Conservation (phyloP, 2,329 filamentous ascomycete genomes). For the Amesomyces nigricolor region DNA sequence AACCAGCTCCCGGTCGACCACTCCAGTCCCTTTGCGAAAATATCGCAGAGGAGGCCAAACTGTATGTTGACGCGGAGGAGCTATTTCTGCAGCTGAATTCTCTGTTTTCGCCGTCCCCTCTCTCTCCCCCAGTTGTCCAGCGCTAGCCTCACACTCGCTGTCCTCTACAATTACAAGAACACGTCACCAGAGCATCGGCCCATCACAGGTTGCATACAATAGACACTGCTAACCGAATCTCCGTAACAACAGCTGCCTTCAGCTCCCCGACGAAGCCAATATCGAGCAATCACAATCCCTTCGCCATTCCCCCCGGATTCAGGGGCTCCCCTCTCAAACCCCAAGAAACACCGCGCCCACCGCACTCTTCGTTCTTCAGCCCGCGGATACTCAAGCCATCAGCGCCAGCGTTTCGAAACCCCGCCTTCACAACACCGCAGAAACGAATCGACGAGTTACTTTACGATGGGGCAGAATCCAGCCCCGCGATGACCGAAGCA, state of each 20-base stretch:
- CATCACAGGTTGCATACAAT: neutral
- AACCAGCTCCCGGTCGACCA: constrained; percentile 52
- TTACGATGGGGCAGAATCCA: constrained; percentile 55
- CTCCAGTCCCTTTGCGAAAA: constrained; percentile 56
- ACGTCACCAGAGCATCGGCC: neutral
- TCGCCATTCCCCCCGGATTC: constrained; percentile 17
- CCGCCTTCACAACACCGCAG: constrained; percentile 59
- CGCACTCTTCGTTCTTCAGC: constrained; percentile 43
- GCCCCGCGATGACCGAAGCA: constrained; percentile 52
- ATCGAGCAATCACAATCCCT: constrained; percentile 25
- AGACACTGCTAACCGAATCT: constrained; percentile 9
- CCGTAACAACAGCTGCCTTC: constrained; percentile 22
- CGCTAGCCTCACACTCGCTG: no score
- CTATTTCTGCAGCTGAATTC: neutral
- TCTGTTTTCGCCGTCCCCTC: neutral
- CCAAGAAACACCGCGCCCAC: constrained; percentile 37
- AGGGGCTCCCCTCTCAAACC: constrained; percentile 27
- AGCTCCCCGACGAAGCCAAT: constrained; percentile 25
- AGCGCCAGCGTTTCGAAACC: constrained; percentile 54
- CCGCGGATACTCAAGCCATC: constrained; percentile 39
- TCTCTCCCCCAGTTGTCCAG: neutral
- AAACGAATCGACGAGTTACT: constrained; percentile 50
- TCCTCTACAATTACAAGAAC: neutral
- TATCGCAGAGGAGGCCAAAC: constrained; percentile 39
- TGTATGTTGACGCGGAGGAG: constrained; percentile 32